Evolutionary conservation across 495 filamentous ascomycete genomes (phyloP), one percentile per base, ranked within the genome.

Genomic region (Hypoxylon intermedium): DNA sequence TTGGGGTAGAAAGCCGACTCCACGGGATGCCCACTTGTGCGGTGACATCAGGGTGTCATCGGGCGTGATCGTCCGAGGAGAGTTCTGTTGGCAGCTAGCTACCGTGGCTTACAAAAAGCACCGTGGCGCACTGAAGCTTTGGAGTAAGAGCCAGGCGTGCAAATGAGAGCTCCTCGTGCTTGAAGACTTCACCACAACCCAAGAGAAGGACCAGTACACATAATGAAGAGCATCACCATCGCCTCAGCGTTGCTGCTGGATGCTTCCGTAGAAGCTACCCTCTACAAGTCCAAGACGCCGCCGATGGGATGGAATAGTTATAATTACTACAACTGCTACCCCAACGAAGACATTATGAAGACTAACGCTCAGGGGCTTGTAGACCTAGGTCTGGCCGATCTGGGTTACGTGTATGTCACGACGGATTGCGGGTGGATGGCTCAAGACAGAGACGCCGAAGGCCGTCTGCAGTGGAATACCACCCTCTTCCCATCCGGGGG

Each of bases 371-470:
- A 82, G 56, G 83, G 79, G n/a, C 62, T 86, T 6, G 75, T 84
- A 1, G 79, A 81, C 54, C 69, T 82, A 4, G 82, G 80, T 0
- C 75, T 86, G 2, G 73, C 72, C 0, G 64, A 70, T 11, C 67
- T 82, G 0, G 82, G 83, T 16, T 85, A 86, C 47, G 69, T 73
- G 33, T 80, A 79, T 51, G 81, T 84, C n/a, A 83, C 81, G 0
- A 77, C 77, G 0, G 83, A 86, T 60, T 85, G 82, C 52, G 83
- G 83, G 12, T 85, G 82, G 83, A 78, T 75, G 5, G 65, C 77
- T 2, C 63, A 68, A 4, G 67, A 79, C 26, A 68, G 82, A 28
- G 67, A 75, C 13, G 51, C 73, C 0, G 68, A 82, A 43, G 79
- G 79, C 0, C 75, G 72, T 0, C 62, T 85, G 24, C 82, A 80